Evolutionary conservation across 176 grass and related monocot species (phyloP), one percentile per base, ranked within the genome.

Genomic region (Urochloa ruziziensis): DNA sequence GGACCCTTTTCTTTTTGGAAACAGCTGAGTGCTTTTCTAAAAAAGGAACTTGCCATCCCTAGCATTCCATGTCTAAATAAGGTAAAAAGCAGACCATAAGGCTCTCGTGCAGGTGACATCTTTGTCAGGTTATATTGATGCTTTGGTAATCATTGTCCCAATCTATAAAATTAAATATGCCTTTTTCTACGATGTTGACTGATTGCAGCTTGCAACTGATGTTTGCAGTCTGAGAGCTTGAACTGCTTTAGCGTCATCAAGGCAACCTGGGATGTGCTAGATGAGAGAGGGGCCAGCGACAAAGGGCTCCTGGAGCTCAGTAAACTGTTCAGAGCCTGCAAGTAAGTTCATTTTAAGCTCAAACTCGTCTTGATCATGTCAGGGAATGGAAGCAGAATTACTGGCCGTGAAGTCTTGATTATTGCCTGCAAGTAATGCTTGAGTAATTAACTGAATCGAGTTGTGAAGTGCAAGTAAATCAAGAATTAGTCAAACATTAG

Each of bases 181-280:
- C 12, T 3, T 57, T 46, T 70, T 25, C 15, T 51, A 5, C 16
- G 5, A 25, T 58, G 43, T 57, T 64, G 13, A 27, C n/a, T 70
- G 32, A 77, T 30, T 48, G 62, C 56, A 71, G 15, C 64, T 77
- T 82, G 47, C 32, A 47, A 68, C 19, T 80, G 25, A 68, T 71
- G 10, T 46, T 67, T 77, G 79, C 86, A 98, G 96, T 92, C 90
- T 32, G 96, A 93, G 77, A 98, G 96, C 73, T n/a, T 87, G 46
- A 98, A 98, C 42, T 98, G 93, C 83, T 95, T 91, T 83, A 84
- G 48, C 34, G 87, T 95, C 48, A 98, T 98, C 76, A 98, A 98
- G 73, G 85, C 75, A 51, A 90, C 83, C 44, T 98, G 96, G 93
- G 89, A 98, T 75, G 80, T 89, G 77, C 33, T 98, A 24, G 68